Evolutionary conservation across 2,329 filamentous ascomycete genomes (phyloP), one percentile per base, ranked within the genome.

Genomic region (Cercospora sojina): DNA sequence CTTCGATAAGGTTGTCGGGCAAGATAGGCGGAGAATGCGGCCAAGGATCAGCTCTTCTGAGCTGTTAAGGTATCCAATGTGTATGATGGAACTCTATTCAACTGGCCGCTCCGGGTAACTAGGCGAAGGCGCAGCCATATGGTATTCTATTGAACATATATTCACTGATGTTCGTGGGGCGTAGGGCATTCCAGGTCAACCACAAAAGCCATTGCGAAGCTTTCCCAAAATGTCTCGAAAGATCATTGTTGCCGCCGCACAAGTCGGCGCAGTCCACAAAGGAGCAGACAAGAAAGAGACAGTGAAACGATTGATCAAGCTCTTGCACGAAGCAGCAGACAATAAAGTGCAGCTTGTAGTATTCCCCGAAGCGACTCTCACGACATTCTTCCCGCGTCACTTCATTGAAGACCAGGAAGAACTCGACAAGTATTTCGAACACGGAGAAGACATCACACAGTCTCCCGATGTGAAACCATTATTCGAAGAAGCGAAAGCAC

Each of bases 351-450:
- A 83, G 67, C 74, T 87, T 1, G 80, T 86, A 9, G 80, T 86
- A 31, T 87, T 83, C 69, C 85, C 84, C 0, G 85, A 86, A 74
- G 78, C 80, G n/a, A 81, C 84, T 10, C 79, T 86, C 12, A 86
- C 84, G 0, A 86, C 84, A 0, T 87, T 87, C 78, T 86, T 86
- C 72, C 84, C 85, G 0, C 80, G 83, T 5, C 80, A 84, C 69
- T 74, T 85, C 51, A 70, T 75, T 66, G 59, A 69, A 47, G 67
- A 70, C 7, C 68, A 69, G 38, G 74, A 79, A 8, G 79, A 83
- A 47, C 75, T 86, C 12, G 82, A 82, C 56, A 70, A 72, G 6
- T 85, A 82, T 76, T 86, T 87, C 70, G 85, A 87, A 70, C 78
- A 80, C 64, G 78, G 76, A 69, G 80, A 80, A 43, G 79, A 81